These are phyloP conservation scores for Trichoderma cornu-damae DNA, from an alignment of 2,329 filamentous ascomycete genomes.

Conservation along the genomic window DNA sequence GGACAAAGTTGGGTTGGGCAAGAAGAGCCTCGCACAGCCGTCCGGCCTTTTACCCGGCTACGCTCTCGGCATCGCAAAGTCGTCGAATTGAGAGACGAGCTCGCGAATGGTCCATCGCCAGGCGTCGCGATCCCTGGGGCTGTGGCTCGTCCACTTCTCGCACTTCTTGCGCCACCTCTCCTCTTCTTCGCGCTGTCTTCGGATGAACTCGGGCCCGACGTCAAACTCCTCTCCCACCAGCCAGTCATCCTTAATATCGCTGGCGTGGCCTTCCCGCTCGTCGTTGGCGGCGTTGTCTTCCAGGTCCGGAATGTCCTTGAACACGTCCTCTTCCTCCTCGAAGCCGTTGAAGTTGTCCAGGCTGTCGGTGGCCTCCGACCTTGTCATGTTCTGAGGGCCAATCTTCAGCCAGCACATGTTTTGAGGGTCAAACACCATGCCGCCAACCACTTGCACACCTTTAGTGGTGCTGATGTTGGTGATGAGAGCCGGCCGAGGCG, in stretches of 20 bases:
- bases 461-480: conserved; percentile 80
- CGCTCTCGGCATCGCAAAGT: conserved; percentile 31
- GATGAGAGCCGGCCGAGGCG: conserved; percentile 73
- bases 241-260: conserved; percentile 69
- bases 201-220: conserved; percentile 89
- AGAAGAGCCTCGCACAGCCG: neutral
- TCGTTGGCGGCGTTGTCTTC: conserved; percentile 60
- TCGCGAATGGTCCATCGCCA: conserved; percentile 76
- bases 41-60: neutral
- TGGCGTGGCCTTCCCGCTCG: conserved; percentile 48
- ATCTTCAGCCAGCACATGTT: conserved; percentile 98
- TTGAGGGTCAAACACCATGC: conserved; percentile 96
- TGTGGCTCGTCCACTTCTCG: conserved; percentile 70
- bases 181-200: conserved; percentile 85
- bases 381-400: conserved; percentile 38
- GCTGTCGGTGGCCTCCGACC: conserved; percentile 49
- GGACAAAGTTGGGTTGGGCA: too few species aligned
- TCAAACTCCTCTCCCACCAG: conserved; percentile 95
- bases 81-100: conserved; percentile 45
- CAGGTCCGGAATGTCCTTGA: conserved; percentile 90
- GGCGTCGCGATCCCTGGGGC: conserved; percentile 50
- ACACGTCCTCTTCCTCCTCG: conserved; percentile 87
- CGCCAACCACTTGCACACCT: conserved; percentile 89
- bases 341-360: conserved; percentile 63
- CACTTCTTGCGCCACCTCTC: conserved; percentile 85